Base-by-base conservation (phyloP, 441 rosid species). In the Jatropha podagrica region DNA sequence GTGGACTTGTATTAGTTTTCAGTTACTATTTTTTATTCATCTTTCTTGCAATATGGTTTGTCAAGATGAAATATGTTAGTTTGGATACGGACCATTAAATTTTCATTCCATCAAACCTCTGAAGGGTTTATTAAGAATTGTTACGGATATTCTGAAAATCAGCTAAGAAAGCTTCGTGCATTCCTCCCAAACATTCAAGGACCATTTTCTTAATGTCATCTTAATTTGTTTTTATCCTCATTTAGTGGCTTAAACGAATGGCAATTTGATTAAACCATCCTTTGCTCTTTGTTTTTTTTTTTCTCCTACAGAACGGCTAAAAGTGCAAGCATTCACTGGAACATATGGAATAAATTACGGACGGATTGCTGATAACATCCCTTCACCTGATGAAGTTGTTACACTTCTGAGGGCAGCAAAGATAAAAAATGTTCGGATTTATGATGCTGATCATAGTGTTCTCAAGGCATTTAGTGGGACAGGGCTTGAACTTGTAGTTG, bases 321-420 rank as follows among this genome's bases (percentile, higher is more conserved):
- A 82, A 2, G 87, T 73, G 20, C 83, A 86, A 79, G 91, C 91
- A 59, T 93, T 95, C 80, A 86, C 87, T 0, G 97, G 99, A 76
- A 88, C 98, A 15, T 95, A 92, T 65, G 99, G 99, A 63, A 92
- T 95, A 81, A 95, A 95, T 71, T 95, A 95, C 77, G 99, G 99
- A 74, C 88, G 95, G 78, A 63, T 95, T 46, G 99, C 99, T 6
- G 90, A 93, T 85, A 93, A 95, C 83, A 88, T 95, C 14, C 97
- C 93, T 10, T 88, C 98, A 23, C 99, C 99, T 26, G 92, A 89
- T 42, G 81, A 95, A 78, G 97, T 93, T 68, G 97, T 80, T n/a
- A 81, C 77, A 32, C 97, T 95, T 71, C 89, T 95, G 69, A 88
- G 84, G 85, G 90, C 86, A 68, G 88, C 95, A n/a, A 95, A 91